Evolutionary conservation across 805 yeast genomes (phyloP), one percentile per base, ranked within the genome.

Genomic region (Sugiyamaella floridensis): DNA sequence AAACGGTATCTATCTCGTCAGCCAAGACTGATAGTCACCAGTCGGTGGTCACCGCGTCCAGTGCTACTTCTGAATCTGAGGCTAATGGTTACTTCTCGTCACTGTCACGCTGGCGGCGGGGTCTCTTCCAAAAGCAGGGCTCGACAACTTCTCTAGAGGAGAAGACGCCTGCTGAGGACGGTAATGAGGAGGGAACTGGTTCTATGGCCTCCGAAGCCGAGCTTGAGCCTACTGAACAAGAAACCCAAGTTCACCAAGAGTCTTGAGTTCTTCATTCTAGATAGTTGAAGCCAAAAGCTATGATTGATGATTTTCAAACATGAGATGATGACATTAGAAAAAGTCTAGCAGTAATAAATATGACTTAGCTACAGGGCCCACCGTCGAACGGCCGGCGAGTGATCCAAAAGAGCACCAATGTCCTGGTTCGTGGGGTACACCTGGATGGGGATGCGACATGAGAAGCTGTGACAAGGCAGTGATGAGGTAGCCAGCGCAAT

Each of bases 351-450:
- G 26, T 11, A 41, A 15, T 32, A 32, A 32, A 32, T 32, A 32
- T 14, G n/a, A 32, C n/a, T n/a, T 15, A 5, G 15, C 34, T 32
- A 49, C 15, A 49, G 20, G 14, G 44, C 48, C 52, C 52, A 49
- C 10, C 44, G 29, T 9, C 52, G 32, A 28, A 50, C 42, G 29
- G 46, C 37, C 4, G 56, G 41, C 10, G 57, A 44, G 46, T 56
- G 58, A 34, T 57, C 63, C 10, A 58, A 67, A 65, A 78, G 69
- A 7, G 82, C 82, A 40, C 79, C 79, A 55, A 76, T 72, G 55
- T 73, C 76, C 43, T 71, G 68, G 40, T 74, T 68, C 4, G 78
- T 65, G 1, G 82, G 80, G 15, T 77, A 57, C 1, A 79, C 69
- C 20, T 67, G 63, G 1, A 79, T 40, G 1, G 82, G 82, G 5